Percentiles rank a stretch among this genome's conserved stretches.
Conservation (phyloP, 306 rosid species). For the Luffa aegyptiaca region DNA sequence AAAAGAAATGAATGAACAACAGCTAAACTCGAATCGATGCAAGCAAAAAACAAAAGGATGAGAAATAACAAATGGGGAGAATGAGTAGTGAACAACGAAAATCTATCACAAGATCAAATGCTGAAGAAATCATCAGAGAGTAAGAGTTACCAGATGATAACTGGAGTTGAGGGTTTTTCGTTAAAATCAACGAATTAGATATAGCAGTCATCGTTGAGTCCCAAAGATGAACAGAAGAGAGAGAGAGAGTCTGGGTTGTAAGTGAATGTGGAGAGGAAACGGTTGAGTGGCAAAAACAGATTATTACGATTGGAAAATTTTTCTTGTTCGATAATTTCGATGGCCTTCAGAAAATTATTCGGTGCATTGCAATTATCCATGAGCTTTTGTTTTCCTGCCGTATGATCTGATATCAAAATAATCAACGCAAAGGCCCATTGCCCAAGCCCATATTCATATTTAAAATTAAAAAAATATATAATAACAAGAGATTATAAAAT, state of each 20-base stretch:
- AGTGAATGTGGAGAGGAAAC: background rate
- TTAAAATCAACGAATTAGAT: constrained; percentile 40
- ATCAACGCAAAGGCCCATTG: background rate
- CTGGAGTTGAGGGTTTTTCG: constrained; percentile 23
- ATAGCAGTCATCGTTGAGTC: constrained; percentile 41
- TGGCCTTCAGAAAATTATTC: background rate
- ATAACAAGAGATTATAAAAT: too few relatives aligned
- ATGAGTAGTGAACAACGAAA: background rate
- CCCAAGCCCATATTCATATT: background rate
- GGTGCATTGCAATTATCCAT: background rate
- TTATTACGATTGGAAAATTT: background rate
- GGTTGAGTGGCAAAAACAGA: background rate
- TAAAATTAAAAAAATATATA: too few relatives aligned
- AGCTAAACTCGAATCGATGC: background rate
- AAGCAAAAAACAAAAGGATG: background rate
- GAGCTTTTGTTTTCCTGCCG: background rate
- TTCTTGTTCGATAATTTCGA: constrained; percentile 33
- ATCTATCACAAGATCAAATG: background rate
- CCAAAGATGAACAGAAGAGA: background rate
- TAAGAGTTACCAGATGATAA: constrained; percentile 29
- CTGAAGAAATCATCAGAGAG: background rate
- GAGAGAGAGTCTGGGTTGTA: background rate
- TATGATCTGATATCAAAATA: background rate
- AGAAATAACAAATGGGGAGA: background rate
- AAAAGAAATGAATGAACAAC: background rate